Conservation (phyloP, 306 rosid genomes). For the Astragalus membranaceus region DNA sequence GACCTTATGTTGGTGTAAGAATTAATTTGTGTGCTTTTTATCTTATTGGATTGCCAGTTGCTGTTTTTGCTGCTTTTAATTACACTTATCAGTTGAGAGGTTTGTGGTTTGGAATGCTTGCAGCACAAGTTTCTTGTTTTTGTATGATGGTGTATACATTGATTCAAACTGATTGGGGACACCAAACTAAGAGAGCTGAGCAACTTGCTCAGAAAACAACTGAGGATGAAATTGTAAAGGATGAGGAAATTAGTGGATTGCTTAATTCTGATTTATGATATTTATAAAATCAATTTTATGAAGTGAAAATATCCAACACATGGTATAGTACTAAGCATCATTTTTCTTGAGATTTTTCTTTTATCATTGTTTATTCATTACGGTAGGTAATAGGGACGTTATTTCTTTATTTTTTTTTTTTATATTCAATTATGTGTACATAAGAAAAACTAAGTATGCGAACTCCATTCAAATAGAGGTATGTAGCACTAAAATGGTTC, state of each 20-base stretch:
- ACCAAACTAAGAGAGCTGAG: conserved; percentile 55
- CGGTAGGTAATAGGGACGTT: background rate
- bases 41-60: conserved; percentile 61
- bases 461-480: background rate
- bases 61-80: conserved; percentile 40
- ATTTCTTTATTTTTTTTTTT: background rate
- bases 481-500: too few species aligned
- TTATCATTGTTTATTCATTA: background rate
- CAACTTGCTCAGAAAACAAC: conserved; percentile 22
- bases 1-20: conserved; percentile 65
- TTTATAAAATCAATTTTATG: background rate
- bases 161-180: conserved; percentile 63
- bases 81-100: conserved; percentile 48
- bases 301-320: background rate
- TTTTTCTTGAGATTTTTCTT: background rate
- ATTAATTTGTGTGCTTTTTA: conserved; percentile 75
- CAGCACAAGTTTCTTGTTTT: conserved; percentile 63
- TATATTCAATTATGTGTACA: background rate
- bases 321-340: background rate
- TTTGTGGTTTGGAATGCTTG: conserved; percentile 66
- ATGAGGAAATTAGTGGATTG: conserved; percentile 17
- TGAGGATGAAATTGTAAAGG: background rate
- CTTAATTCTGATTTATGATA: conserved; percentile 34
- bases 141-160: conserved; percentile 56
- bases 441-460: background rate